Conservation (phyloP, 345 rosid genomes). For the Nephelium lappaceum region DNA sequence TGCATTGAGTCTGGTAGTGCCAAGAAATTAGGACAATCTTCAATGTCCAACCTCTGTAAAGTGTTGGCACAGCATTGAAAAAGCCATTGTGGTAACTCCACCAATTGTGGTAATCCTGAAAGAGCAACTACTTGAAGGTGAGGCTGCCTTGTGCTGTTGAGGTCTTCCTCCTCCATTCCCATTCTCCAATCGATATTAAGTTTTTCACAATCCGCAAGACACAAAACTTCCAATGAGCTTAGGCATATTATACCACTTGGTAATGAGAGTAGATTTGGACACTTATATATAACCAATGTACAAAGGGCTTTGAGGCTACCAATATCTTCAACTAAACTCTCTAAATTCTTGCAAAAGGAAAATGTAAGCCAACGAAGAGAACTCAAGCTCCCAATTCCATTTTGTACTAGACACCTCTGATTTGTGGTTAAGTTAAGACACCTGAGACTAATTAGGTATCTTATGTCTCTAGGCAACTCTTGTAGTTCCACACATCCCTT, state of each 20-base stretch:
- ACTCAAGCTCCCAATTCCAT: background rate
- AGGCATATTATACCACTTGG: constrained; percentile 16
- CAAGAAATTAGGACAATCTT: constrained; percentile 19
- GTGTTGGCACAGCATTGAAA: constrained; percentile 20
- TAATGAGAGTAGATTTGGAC: constrained; percentile 23
- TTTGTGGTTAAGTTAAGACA: background rate
- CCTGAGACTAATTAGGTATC: constrained; percentile 16
- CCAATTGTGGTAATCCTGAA: constrained; percentile 16
- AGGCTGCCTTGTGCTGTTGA: background rate
- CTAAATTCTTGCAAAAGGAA: background rate
- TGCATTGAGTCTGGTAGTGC: constrained; percentile 19
- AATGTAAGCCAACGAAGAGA: background rate
- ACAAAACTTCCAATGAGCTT: constrained; percentile 18
- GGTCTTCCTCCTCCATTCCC: background rate
- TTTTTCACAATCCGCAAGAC: constrained; percentile 8
- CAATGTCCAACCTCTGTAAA: background rate
- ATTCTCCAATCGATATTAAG: background rate
- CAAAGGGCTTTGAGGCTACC: constrained; percentile 20
- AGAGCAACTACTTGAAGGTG: constrained; percentile 20
- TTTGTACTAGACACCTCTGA: background rate
- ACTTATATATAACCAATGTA: background rate
- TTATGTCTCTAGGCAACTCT: constrained; percentile 19
- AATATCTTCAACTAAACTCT: constrained; percentile 22
- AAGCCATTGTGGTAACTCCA: constrained; percentile 32
- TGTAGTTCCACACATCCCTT: background rate